Evolutionary conservation across 768 basidiomycete species (phyloP).

Genomic region (Thelephora ganbajun): DNA sequence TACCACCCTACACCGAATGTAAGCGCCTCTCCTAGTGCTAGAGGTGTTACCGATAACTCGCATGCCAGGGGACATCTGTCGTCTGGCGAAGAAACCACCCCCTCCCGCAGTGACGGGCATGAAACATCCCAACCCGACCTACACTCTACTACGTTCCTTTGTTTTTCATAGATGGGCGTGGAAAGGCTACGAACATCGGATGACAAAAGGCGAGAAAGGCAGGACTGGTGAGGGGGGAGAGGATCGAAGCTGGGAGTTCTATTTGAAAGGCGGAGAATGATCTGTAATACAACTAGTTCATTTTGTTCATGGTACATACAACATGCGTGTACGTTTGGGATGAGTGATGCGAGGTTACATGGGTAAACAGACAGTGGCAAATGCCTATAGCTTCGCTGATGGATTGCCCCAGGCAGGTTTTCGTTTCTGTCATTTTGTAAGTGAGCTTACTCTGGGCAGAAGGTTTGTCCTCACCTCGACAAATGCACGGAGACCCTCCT

Average conservation of each 20-base stretch:
- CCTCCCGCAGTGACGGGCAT: conserved; percentile 28
- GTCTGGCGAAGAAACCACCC: conserved; percentile 64
- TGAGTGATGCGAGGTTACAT: too few relatives aligned
- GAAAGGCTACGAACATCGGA: conserved; percentile 84
- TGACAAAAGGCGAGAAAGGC: conserved; percentile 78
- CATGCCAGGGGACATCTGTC: conserved; percentile 52
- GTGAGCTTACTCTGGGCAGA: neutral
- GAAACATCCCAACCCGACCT: conserved; percentile 45
- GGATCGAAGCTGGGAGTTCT: conserved; percentile 88
- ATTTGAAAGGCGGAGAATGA: conserved; percentile 16
- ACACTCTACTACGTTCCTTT: conserved; percentile 66
- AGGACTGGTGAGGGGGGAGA: conserved; percentile 63
- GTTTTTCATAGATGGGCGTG: conserved; percentile 55
- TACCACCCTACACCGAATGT: conserved; percentile 82
- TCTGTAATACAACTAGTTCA: too few relatives aligned
- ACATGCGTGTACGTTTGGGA: too few relatives aligned
- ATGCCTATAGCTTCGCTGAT: conserved; percentile 32
- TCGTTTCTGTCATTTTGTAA: conserved; percentile 23
- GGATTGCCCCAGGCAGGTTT: conserved; percentile 44
- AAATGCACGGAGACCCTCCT: conserved; percentile 67
- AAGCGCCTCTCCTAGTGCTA: conserved; percentile 10
- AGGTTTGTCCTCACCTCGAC: conserved; percentile 30
- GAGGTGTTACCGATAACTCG: neutral
- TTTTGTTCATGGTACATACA: too few relatives aligned
- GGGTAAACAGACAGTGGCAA: too few relatives aligned